Base-by-base conservation (phyloP, 768 basidiomycete species). In the Lactifluus pinguis region DNA sequence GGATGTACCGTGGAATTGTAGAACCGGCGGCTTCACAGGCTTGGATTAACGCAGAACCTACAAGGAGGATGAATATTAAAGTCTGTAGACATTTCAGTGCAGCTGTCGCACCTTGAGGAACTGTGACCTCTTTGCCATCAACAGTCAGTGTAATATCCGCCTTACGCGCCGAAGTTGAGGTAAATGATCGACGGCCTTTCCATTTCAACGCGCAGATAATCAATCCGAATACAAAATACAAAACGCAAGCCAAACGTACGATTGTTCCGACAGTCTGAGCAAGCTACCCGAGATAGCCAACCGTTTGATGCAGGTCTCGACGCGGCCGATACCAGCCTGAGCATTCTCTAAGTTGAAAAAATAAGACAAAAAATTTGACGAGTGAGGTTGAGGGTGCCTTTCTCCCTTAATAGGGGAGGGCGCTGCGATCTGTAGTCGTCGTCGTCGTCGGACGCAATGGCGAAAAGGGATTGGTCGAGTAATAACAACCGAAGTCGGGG, bases 101-200 rank as follows among this genome's bases (percentile, higher is more conserved):
- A 51, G 36, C 21, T 38, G 49, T 75, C 85, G 58, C 60, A 90
- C 95, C 95, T 78, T 95, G 93, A 30, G 93, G 93, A 41, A 99
- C 94, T 2, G 92, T 94, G 21, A 99, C 94, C 76, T 94, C 89
- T 75, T 95, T 97, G 65, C 95, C 95, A 73, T 99, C 95, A 45
- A 98, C 87, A 1, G 94, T 95, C 34, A 98, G 76, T 36, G 93
- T 95, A 67, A 98, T 87, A 66, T 92, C 89, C 49, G 87, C 87
- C 68, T 79, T 80, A 59, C 82, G 78, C 60, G 79, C 72, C 17
- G 87, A 80, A 1, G 86, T 81, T 42, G 89, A 86, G 11, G 85
- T 76, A 70, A 91, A 80, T 38, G 79, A 76, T 62, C 86, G 78
- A 63, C 79, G 79, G 68, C 78, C 87, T 62, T 39, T 34, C 44